Percentiles rank a stretch among this genome's conserved stretches.
These are phyloP conservation scores for Tubosaeta sp. DNA, from an alignment of 768 basidiomycete genomes.

Conservation along the genomic window DNA sequence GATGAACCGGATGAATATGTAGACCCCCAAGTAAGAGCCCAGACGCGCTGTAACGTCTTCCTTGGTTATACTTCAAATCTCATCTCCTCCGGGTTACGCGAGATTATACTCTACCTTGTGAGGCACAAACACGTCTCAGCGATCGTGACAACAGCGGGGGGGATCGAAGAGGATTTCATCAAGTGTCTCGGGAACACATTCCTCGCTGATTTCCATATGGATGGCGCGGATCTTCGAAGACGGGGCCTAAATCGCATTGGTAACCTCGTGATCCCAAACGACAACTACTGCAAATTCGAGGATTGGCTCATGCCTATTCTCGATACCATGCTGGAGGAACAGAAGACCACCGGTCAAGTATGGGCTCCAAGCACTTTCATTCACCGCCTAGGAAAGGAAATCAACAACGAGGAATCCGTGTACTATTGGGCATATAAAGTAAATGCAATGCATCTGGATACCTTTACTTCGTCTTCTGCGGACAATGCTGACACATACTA, in stretches of 20 bases:
- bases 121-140: conserved; percentile 88
- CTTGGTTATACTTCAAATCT: conserved; percentile 98
- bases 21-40: conserved; percentile 55
- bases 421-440: conserved; percentile 99
- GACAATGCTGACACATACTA: conserved; percentile 23
- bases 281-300: conserved; percentile 99
- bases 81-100: conserved; percentile 94
- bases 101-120: conserved; percentile 87
- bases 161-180: conserved; percentile 98
- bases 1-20: conserved; percentile 68
- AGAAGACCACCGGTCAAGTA: conserved; percentile 58
- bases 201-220: conserved; percentile 87
- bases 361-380: conserved; percentile 98
- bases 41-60: conserved; percentile 82
- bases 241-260: conserved; percentile 97
- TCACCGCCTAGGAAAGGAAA: conserved; percentile 90
- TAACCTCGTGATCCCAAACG: conserved; percentile 93
- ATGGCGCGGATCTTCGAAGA: conserved; percentile 81
- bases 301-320: conserved; percentile 98
- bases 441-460: conserved; percentile 32
- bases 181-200: conserved; percentile 98
- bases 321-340: conserved; percentile 85
- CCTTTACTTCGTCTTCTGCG: conserved; percentile 9
- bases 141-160: conserved; percentile 96
- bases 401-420: conserved; percentile 93